A percentile compares a stretch with the other conserved stretches of the same genome.
Evolutionary conservation across 345 rosid genomes (phyloP).

Genomic region (Eucalyptus tenuipes): DNA sequence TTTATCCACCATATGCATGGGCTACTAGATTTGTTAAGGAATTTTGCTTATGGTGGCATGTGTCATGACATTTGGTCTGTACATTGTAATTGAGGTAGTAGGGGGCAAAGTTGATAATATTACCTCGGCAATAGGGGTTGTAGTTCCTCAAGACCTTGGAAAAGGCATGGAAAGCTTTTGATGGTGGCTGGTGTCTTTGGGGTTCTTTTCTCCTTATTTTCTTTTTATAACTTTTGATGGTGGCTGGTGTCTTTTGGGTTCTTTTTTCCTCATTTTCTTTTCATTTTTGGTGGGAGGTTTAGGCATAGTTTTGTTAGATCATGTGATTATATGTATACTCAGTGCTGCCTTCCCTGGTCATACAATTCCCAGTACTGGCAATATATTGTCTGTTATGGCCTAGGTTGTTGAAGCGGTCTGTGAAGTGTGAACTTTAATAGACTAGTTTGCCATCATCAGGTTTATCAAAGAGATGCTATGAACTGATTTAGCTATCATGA

Average conservation of each 20-base stretch:
- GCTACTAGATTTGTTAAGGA: neutral
- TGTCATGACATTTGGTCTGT: neutral
- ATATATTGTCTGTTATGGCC: neutral
- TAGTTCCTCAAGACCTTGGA: neutral
- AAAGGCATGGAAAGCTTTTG: neutral
- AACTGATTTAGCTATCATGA: neutral
- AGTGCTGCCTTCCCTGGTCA: neutral
- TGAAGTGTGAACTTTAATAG: neutral
- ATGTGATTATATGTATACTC: neutral
- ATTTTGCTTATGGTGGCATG: neutral
- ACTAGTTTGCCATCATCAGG: neutral
- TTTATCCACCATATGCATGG: neutral
- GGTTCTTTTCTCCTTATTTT: neutral
- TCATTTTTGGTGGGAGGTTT: neutral
- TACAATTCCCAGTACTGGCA: neutral
- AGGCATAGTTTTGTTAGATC: neutral
- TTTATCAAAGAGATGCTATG: neutral
- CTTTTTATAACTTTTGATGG: neutral
- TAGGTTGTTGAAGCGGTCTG: neutral
- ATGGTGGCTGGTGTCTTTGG: neutral
- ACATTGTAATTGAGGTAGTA: neutral
- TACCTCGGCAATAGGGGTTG: neutral
- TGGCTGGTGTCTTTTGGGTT: neutral
- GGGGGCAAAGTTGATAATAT: neutral
- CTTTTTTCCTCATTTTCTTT: neutral